Base-by-base conservation (phyloP, 1,139 yeast genomes). In the Groenewaldozyma auringiensis region DNA sequence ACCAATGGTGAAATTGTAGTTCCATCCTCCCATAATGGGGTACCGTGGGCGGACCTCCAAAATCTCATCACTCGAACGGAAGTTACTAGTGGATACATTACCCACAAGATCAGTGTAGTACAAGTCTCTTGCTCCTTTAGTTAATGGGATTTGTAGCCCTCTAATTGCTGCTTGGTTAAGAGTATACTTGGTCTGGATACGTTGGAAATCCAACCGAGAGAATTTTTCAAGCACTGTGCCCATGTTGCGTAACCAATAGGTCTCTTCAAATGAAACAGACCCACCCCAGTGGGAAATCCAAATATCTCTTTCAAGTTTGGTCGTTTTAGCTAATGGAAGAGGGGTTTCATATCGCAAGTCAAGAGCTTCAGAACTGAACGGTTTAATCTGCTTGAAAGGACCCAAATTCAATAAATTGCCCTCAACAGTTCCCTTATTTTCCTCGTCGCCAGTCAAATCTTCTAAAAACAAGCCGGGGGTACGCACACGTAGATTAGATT, bases 11-110 rank as follows among this genome's bases (percentile, higher is more conserved):
- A 87, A 92, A 67, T 92, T 88, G 67, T 88, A 92, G 58, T 81
- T 77, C 99, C 99, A 92, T 37, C 89, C 94, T 42, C 98, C 99
- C 67, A 87, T 85, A 6, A 92, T 60, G 11, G 99, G 99, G 70
- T 73, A 92, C 62, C 99, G 76, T 47, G 98, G 98, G 59, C 76
- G 79, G 53, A 92, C 64, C 37, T 81, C 70, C 47, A 87, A 67
- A 16, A 53, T 38, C 3, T 73, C 67, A 2, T 59, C 59, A 27
- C 50, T 51, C 14, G 57, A 45, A 14, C 73, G 58, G 37, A 75
- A 67, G 51, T 72, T 71, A 48, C 85, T 83, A 3, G 96, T 85
- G 6, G 95, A 81, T n/a, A 92, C 96, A 67, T 86, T 85, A 21
- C 98, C 98, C 25, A 92, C 96, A 56, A 83, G 76, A 64, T 92